Base-by-base conservation (phyloP, 2,329 filamentous ascomycete genomes). In the Epichloe typhina region DNA sequence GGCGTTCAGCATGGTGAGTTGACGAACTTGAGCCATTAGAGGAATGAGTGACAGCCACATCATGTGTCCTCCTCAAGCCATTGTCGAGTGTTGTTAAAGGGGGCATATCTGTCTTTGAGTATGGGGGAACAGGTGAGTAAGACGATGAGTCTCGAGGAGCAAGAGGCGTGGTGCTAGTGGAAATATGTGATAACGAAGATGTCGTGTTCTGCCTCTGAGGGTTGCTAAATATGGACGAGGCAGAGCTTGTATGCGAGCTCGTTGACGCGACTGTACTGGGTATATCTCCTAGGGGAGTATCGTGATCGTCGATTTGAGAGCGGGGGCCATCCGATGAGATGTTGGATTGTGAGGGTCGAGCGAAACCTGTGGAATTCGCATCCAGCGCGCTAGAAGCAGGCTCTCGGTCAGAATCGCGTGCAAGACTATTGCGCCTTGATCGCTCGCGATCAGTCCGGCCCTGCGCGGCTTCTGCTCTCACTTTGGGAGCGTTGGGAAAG, bases 401-500 rank as follows among this genome's bases (percentile, higher is more conserved):
- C 51, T 58, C 57, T 55, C 54, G 54, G 51, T 58, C 56, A 48
- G 58, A 55, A 19, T 58, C 58, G 50, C 54, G 46, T 47, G 59
- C 54, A 35, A 57, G 50, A n/a, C 52, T 51, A 52, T 54, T 57
- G 50, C 59, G 57, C 49, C 58, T 63, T 51, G 58, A 55, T 45
- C 57, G 61, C 43, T 66, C 64, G 53, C 61, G 61, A 49, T 65
- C 65, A 55, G 57, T 58, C 57, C 66, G 66, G 56, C 62, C 61
- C 61, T 69, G 66, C 47, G 47, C 47, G 49, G 68, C 69, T 57
- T 70, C 71, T 53, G 68, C 67, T 66, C 71, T 80, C 72, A 76
- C 73, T 66, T 75, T 82, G 59, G 86, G 85, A 64, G 85, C 86
- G 65, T 84, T 81, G 59, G 85, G 86, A 69, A 89, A 90, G 77